Evolutionary conservation across 2,329 filamentous ascomycete species (phyloP).

Genomic region (Trichoderma semiorbis): DNA sequence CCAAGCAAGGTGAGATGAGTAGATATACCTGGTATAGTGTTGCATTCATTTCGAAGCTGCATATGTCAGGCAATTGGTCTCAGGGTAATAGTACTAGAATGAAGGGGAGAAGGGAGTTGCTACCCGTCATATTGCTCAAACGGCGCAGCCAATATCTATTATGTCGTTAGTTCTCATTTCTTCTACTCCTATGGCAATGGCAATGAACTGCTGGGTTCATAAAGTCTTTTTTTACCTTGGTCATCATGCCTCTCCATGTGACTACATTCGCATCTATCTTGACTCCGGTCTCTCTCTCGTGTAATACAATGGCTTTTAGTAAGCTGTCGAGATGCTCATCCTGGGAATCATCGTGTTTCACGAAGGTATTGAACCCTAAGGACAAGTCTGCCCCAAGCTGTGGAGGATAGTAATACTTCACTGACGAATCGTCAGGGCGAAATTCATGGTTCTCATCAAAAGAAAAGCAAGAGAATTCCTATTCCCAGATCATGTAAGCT

Average conservation of each 20-base stretch:
- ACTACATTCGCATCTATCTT: slow-evolving; percentile 74
- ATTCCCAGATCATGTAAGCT: not conserved
- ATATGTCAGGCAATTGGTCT: slow-evolving; percentile 19
- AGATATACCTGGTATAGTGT: slow-evolving; percentile 77
- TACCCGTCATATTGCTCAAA: slow-evolving; percentile 80
- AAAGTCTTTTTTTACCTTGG: slow-evolving; percentile 61
- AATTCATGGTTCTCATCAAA: slow-evolving; percentile 82
- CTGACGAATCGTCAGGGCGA: slow-evolving; percentile 69
- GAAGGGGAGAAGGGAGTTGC: not conserved
- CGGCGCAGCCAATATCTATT: slow-evolving; percentile 78
- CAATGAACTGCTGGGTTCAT: not conserved
- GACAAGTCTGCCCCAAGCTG: slow-evolving; percentile 69
- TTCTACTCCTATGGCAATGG: not conserved
- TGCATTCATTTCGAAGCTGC: slow-evolving; percentile 92
- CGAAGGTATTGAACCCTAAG: slow-evolving; percentile 75
- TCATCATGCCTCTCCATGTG: slow-evolving; percentile 98
- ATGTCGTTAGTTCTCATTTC: not conserved
- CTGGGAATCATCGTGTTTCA: slow-evolving; percentile 74
- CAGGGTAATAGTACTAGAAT: too few species aligned
- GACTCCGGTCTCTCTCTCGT: slow-evolving; percentile 66
- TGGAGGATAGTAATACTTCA: slow-evolving; percentile 86
- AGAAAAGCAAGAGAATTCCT: slow-evolving; percentile 93
- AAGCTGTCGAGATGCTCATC: slow-evolving; percentile 88
- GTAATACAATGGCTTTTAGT: slow-evolving; percentile 67
- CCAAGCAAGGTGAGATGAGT: not conserved